phyloP scores from a whole-genome alignment of 208 protist species.

The Acanthamoeba culbertsoni region DNA sequence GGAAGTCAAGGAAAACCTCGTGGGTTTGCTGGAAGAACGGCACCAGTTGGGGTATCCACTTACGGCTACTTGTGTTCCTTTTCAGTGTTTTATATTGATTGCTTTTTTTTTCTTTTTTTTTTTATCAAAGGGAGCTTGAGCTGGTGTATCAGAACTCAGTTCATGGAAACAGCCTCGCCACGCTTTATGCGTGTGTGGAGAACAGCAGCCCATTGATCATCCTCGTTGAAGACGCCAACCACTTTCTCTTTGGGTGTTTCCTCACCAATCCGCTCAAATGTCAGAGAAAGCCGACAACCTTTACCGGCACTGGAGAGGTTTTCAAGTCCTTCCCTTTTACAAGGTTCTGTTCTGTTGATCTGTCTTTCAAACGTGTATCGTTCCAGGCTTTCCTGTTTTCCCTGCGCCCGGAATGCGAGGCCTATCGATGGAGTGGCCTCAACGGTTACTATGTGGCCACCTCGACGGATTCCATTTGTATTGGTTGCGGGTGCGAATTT shows the following conservation, averaged over 20 bases:
- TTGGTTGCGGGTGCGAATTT: background rate
- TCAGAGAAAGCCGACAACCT: background rate
- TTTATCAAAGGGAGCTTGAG: background rate
- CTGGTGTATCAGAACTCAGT: conserved; percentile 35
- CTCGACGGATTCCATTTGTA: background rate
- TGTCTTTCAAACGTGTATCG: background rate
- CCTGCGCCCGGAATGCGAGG: background rate
- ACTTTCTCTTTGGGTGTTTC: background rate
- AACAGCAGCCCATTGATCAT: background rate
- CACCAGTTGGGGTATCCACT: background rate
- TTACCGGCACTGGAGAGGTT: background rate
- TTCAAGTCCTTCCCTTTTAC: too few relatives aligned
- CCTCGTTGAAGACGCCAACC: background rate
- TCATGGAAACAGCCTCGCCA: conserved; percentile 3
- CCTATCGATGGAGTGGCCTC: background rate
- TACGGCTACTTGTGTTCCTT: background rate
- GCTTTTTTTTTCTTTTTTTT: background rate
- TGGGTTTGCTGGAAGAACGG: background rate
- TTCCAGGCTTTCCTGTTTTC: background rate
- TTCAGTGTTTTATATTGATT: background rate
- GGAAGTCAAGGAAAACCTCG: background rate
- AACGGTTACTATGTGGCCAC: background rate
- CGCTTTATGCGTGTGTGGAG: background rate
- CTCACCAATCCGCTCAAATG: background rate
- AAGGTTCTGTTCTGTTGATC: background rate